phyloP scores from a whole-genome alignment of 495 filamentous ascomycete genomes.

The Gamarada debralockiae region DNA sequence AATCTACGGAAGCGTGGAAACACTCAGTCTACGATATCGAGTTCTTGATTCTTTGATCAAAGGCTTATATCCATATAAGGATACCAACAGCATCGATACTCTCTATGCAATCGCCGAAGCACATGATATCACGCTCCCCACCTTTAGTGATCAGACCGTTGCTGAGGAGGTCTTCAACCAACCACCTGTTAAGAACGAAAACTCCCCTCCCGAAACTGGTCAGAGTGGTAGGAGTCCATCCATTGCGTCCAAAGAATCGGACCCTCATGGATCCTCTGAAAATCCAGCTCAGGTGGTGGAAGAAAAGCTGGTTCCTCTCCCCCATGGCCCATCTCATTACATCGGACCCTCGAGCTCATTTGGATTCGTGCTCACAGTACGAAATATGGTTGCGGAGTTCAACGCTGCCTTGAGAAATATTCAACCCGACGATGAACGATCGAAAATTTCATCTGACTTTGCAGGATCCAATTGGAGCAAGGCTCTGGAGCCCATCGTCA shows the following conservation, averaged over 20 bases:
- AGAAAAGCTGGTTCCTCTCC: conserved; percentile 23
- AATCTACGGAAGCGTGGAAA: conserved; percentile 49
- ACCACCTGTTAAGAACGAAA: background rate
- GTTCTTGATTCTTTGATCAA: conserved; percentile 42
- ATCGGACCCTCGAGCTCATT: conserved; percentile 27
- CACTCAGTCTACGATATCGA: conserved; percentile 37
- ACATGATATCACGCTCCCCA: conserved; percentile 19
- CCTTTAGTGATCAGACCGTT: conserved; percentile 16
- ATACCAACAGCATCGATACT: conserved; percentile 28
- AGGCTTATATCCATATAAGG: conserved; percentile 40
- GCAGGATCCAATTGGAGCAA: conserved; percentile 23
- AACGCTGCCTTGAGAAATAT: conserved; percentile 18
- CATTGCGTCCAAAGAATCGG: conserved; percentile 3
- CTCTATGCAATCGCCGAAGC: conserved; percentile 23
- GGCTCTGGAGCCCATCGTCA: conserved; percentile 21
- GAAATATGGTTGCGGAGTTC: conserved; percentile 25
- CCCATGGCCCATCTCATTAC: conserved; percentile 24
- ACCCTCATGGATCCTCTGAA: background rate
- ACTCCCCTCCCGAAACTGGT: conserved; percentile 4
- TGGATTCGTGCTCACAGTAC: conserved; percentile 23
- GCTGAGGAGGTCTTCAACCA: conserved; percentile 20
- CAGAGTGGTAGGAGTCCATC: conserved; percentile 9
- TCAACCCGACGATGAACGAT: conserved; percentile 22
- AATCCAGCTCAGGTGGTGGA: conserved; percentile 9
- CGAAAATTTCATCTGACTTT: conserved; percentile 22